Evolutionary conservation across 441 rosid genomes (phyloP).

Genomic region (Corymbia citriodora): DNA sequence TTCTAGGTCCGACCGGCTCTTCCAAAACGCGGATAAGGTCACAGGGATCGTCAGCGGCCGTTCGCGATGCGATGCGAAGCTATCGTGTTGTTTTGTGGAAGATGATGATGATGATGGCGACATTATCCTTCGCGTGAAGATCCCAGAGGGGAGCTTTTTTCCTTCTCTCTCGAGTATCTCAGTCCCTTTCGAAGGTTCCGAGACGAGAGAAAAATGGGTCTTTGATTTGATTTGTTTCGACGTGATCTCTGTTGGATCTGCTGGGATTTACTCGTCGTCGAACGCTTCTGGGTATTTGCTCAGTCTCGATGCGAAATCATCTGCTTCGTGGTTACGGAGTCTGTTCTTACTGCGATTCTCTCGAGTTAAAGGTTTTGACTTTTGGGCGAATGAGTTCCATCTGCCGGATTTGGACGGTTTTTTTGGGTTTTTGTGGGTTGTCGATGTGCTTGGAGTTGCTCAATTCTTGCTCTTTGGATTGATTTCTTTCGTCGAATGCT

Average conservation of each 20-base stretch:
- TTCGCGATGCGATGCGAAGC: not conserved
- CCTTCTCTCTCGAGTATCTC: not conserved
- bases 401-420: not conserved
- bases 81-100: not conserved
- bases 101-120: not conserved
- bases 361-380: not conserved
- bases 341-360: not conserved
- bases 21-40: not conserved
- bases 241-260: not conserved
- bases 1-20: not conserved
- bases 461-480: not conserved
- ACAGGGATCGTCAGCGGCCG: not conserved
- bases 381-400: not conserved
- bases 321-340: not conserved
- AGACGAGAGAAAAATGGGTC: not conserved
- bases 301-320: not conserved
- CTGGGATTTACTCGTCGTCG: not conserved
- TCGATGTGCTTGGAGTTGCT: not conserved
- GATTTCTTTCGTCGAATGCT: not conserved
- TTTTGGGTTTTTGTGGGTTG: not conserved
- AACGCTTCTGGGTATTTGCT: not conserved
- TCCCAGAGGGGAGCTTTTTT: not conserved
- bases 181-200: not conserved
- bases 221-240: not conserved
- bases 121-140: not conserved